phyloP scores from a whole-genome alignment of 148 eudicot species.

The Suaeda aralocaspica region DNA sequence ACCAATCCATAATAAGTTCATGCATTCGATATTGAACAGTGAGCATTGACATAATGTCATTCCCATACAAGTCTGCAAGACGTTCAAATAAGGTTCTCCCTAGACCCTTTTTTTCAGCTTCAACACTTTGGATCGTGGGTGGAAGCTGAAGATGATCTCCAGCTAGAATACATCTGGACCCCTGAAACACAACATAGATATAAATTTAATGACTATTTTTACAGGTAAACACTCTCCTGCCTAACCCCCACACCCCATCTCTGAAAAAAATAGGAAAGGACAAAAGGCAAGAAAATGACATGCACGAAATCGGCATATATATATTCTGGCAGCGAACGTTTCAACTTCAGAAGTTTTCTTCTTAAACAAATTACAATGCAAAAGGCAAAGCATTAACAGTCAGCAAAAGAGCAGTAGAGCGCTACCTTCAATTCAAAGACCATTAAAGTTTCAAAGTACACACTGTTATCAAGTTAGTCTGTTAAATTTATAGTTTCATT shows the following conservation, averaged over 20 bases:
- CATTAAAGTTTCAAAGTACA: not conserved
- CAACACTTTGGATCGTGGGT: conserved; percentile 88
- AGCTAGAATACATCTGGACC: conserved; percentile 80
- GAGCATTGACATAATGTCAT: conserved; percentile 86
- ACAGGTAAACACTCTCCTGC: not conserved
- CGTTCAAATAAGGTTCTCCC: conserved; percentile 95
- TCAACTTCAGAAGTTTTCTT: not conserved
- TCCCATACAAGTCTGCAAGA: conserved; percentile 87
- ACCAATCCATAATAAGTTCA: conserved; percentile 90
- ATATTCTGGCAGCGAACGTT: not conserved
- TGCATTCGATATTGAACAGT: conserved; percentile 99
- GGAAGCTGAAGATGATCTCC: conserved; percentile 96
- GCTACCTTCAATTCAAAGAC: not conserved
- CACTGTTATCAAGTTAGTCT: not conserved
- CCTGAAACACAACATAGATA: conserved; percentile 39
- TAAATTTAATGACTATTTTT: not conserved
- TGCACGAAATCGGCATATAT: not conserved
- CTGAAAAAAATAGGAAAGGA: too few relatives aligned
- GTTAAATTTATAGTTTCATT: not conserved
- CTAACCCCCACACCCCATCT: not conserved
- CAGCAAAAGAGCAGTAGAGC: not conserved
- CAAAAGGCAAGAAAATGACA: not conserved
- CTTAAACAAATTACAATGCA: not conserved
- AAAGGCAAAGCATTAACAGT: not conserved
- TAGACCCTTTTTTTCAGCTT: conserved; percentile 93